Evolutionary conservation across 208 protist species (phyloP).

Genomic region (Trypanosoma boissoni): DNA sequence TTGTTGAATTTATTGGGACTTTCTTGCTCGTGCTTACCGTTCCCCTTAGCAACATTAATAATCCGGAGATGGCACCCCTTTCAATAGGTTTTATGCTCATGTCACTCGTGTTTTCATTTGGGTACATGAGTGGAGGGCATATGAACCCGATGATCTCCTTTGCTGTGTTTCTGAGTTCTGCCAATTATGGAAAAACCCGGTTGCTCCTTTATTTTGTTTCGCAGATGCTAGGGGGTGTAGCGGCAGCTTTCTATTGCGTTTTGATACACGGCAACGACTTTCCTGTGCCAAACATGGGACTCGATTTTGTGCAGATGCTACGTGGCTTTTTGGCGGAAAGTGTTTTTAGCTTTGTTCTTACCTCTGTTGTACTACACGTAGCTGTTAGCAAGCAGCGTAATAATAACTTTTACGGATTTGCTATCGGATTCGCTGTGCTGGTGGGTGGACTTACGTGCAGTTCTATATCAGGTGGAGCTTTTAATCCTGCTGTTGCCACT

Average conservation of each 20-base stretch:
- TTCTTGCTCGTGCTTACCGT: conserved; percentile 81
- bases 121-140: conserved; percentile 79
- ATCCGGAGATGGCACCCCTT: conserved; percentile 67
- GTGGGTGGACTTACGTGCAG: conserved; percentile 55
- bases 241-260: conserved; percentile 62
- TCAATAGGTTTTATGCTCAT: conserved; percentile 74
- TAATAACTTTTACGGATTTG: conserved; percentile 82
- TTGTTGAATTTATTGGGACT: conserved; percentile 80
- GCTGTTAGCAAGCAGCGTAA: conserved; percentile 55
- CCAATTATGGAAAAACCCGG: conserved; percentile 49
- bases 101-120: conserved; percentile 77
- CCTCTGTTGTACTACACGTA: conserved; percentile 77
- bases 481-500: conserved; percentile 73
- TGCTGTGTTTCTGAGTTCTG: conserved; percentile 67
- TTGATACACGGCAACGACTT: conserved; percentile 61
- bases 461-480: conserved; percentile 64
- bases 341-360: conserved; percentile 79
- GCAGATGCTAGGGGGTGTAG: conserved; percentile 61
- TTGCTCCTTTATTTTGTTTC: conserved; percentile 68
- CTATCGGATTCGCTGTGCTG: conserved; percentile 72
- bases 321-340: conserved; percentile 74
- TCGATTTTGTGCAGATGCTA: conserved; percentile 54
- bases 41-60: conserved; percentile 50
- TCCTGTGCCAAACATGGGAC: conserved; percentile 61
- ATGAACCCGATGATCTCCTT: conserved; percentile 83